Conservation (phyloP, 1,284 basidiomycete genomes). For the Ceratobasidium sp. region DNA sequence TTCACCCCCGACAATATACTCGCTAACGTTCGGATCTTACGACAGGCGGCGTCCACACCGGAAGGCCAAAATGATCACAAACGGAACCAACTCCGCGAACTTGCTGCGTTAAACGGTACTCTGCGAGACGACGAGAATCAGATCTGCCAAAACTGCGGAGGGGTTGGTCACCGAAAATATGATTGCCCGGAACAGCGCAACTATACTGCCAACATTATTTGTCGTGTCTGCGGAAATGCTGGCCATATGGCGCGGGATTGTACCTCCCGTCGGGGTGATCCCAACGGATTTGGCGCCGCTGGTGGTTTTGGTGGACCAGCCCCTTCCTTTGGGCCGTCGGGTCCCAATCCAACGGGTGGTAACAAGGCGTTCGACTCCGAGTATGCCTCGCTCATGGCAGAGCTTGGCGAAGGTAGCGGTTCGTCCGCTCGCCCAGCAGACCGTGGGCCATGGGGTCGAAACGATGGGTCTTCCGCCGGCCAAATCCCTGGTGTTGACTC, state of each 20-base stretch:
- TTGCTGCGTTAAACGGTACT: constrained; percentile 98
- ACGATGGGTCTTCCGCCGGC: constrained; percentile 65
- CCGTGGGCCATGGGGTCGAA: constrained; percentile 48
- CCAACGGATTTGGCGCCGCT: constrained; percentile 66
- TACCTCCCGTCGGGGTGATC: constrained; percentile 81
- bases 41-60: constrained; percentile 95
- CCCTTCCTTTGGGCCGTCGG: constrained; percentile 56
- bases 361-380: constrained; percentile 92
- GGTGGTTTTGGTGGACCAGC: constrained; percentile 55
- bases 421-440: constrained; percentile 46
- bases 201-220: constrained; percentile 98
- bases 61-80: constrained; percentile 99
- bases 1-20: background rate
- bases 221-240: constrained; percentile 93
- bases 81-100: constrained; percentile 97
- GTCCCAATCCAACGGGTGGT: constrained; percentile 60
- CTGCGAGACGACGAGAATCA: constrained; percentile 99
- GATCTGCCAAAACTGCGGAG: constrained; percentile 98
- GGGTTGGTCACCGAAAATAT: constrained; percentile 94
- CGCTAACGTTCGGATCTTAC: background rate
- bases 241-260: constrained; percentile 99
- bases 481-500: constrained; percentile 74
- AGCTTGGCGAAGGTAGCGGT: constrained; percentile 86
- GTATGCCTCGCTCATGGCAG: constrained; percentile 97
- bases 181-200: constrained; percentile 97